Conservation (phyloP, 177 flowering plant genomes). For the Telopea speciosissima region DNA sequence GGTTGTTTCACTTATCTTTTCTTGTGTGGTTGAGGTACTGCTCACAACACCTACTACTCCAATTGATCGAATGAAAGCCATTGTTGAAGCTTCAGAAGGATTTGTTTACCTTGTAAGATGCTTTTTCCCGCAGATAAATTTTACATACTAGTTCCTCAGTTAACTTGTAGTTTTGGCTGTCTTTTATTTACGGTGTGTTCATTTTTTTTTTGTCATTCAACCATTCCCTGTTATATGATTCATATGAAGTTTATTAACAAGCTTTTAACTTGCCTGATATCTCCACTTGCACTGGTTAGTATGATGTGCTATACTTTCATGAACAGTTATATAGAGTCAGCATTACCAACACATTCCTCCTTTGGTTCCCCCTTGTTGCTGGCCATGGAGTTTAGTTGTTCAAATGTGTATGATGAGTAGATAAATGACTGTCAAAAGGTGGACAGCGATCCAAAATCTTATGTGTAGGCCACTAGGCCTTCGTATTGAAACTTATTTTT, state of each 20-base stretch:
- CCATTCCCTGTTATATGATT: neutral
- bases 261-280: neutral
- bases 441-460: neutral
- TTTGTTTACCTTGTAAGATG: slow-evolving; percentile 82
- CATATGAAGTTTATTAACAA: neutral
- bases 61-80: slow-evolving; percentile 64
- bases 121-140: neutral
- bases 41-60: slow-evolving; percentile 98
- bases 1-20: slow-evolving; percentile 9
- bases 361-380: neutral
- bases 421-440: neutral
- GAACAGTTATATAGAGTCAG: neutral
- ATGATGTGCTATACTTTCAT: neutral
- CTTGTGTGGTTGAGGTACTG: slow-evolving; percentile 46
- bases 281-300: neutral
- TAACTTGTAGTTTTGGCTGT: neutral
- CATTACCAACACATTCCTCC: neutral
- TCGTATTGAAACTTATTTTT: no score
- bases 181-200: neutral
- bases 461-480: neutral
- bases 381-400: neutral
- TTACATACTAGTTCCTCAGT: neutral
- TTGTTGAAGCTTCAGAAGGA: slow-evolving; percentile 86
- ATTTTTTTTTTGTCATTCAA: neutral
- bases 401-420: neutral